phyloP scores from a whole-genome alignment of 441 rosid species.

The Syzygium syzygioides region DNA sequence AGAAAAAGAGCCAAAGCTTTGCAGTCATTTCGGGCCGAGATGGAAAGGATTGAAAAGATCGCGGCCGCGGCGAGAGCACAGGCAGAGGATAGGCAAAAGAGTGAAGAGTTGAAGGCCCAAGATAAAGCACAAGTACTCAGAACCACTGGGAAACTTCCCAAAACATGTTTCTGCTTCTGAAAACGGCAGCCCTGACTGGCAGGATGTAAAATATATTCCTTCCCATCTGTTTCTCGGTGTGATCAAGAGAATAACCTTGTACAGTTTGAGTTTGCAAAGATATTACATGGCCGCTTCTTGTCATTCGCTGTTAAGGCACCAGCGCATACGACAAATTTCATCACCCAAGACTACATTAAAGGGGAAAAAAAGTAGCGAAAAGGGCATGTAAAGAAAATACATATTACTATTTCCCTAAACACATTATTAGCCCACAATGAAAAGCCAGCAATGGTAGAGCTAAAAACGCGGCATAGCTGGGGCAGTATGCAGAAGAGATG shows the following conservation, averaged over 20 bases:
- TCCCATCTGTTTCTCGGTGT: not conserved
- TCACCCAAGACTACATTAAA: not conserved
- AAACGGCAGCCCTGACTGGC: not conserved
- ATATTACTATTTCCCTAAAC: not conserved
- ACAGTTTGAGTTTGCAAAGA: not conserved
- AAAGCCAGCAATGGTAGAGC: not conserved
- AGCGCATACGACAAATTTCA: not conserved
- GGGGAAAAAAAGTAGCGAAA: not conserved
- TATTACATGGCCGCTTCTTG: not conserved
- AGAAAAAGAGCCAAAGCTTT: constrained; percentile 34
- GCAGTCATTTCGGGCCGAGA: constrained; percentile 28
- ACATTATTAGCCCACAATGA: not conserved
- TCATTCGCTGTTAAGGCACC: not conserved
- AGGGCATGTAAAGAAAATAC: not conserved
- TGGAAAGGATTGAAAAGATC: constrained; percentile 36
- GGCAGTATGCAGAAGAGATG: not conserved
- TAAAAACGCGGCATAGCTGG: not conserved
- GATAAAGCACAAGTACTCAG: constrained; percentile 56
- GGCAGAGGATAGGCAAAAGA: constrained; percentile 41
- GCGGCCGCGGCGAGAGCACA: constrained; percentile 57
- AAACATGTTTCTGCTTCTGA: constrained; percentile 54
- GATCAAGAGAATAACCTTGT: not conserved
- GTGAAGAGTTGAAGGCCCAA: constrained; percentile 47
- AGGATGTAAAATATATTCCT: not conserved
- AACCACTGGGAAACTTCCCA: constrained; percentile 42